Evolutionary conservation across 2,329 filamentous ascomycete species (phyloP).

Genomic region (Alternaria brassicae): DNA sequence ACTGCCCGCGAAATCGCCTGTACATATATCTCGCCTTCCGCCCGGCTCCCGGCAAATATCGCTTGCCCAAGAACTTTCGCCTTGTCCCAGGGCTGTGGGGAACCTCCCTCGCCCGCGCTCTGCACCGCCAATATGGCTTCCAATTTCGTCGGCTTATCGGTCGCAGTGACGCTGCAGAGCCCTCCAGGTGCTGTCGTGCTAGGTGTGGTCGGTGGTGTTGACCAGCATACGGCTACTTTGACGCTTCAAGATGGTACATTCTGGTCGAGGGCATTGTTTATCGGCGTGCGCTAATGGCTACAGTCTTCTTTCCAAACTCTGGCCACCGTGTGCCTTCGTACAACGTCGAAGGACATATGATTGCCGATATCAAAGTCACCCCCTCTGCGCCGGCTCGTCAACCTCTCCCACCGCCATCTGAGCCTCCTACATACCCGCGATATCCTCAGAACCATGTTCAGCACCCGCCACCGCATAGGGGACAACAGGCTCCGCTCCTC

Average conservation of each 20-base stretch:
- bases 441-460: conserved; percentile 27
- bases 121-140: conserved; percentile 60
- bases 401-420: conserved; percentile 24
- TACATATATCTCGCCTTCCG: not conserved
- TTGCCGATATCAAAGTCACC: conserved; percentile 65
- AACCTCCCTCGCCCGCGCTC: not conserved
- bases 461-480: conserved; percentile 11
- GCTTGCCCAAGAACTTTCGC: conserved; percentile 5
- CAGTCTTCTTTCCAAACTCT: conserved; percentile 62
- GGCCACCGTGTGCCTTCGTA: conserved; percentile 62
- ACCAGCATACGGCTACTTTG: conserved; percentile 67
- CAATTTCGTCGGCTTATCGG: conserved; percentile 77
- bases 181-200: conserved; percentile 70
- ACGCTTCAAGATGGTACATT: conserved; percentile 72
- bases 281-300: conserved; percentile 7
- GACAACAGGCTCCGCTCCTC: conserved; percentile 20
- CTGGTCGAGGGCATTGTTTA: not conserved
- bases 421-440: conserved; percentile 27
- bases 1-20: not conserved
- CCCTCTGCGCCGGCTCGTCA: conserved; percentile 35
- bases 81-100: conserved; percentile 5
- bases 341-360: conserved; percentile 64
- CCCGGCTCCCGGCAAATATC: not conserved
- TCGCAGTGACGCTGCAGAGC: conserved; percentile 73
- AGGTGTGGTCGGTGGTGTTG: conserved; percentile 74